Evolutionary conservation across 495 filamentous ascomycete genomes (phyloP), one percentile per base, ranked within the genome.

Genomic region (Aspergillus avenaceus): DNA sequence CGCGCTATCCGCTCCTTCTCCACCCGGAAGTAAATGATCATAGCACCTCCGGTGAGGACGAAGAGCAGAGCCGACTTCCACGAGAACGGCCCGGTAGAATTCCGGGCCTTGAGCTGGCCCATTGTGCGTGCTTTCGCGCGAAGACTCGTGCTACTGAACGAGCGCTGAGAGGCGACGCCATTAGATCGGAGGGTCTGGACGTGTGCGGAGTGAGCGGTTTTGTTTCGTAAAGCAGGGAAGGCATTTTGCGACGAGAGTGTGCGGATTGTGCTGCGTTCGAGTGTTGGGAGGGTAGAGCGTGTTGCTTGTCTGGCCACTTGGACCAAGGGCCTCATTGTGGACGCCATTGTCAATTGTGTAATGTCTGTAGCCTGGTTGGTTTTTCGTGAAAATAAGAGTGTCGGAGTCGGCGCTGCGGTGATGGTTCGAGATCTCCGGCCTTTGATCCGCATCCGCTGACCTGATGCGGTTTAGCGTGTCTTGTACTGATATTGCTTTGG

Each of bases 1-100:
- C 91, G 78, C 62, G 90, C 84, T 80, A 98, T 80, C 45, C 95
- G 83, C 45, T 79, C 82, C 73, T 97, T 97, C 66, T 98, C 93
- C 49, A 78, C 74, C 46, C 87, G 87, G 75, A 98, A 97, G 68
- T 97, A 98, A 56, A 85, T 78, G 41, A 87, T 83, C 56, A 98
- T 81, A 31, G 84, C 87, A 2, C 69, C 80, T 52, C 87, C 89
- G 1, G 90, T 83, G 21, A 82, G 38, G 47, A 97, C 76, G 76
- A 98, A 97, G 47, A 97, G 79, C 55, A 90, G 52, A 8, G 90
- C 92, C 6, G 92, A 84, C 68, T 87, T 87, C 84, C 84, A 89
- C 37, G 90, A 95, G 74, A 98, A 97, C 27, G 92, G 92, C 7
- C 72, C 72, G 34, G 64, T 76, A 11, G 62, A 59, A 53, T 71